Conservation (phyloP, 2,329 filamentous ascomycete genomes). For the Penicillium sp. region DNA sequence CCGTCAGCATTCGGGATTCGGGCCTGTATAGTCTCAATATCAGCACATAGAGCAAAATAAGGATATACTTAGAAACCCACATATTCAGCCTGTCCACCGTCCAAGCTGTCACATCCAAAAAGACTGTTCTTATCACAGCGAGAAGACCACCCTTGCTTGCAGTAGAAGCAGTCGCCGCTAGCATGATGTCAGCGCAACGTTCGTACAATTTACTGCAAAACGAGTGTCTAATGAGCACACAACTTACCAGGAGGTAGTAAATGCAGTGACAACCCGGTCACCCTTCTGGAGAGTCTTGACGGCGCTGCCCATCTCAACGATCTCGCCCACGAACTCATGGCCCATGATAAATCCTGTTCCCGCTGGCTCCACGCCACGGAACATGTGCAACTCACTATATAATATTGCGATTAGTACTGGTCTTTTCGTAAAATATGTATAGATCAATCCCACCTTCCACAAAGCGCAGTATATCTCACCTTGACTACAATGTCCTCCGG, state of each 20-base stretch:
- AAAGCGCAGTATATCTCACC: conserved; percentile 78
- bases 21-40: conserved; percentile 45
- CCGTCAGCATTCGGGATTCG: conserved; percentile 77
- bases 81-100: conserved; percentile 80
- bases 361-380: conserved; percentile 73
- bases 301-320: conserved; percentile 64
- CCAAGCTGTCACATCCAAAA: conserved; percentile 67
- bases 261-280: conserved; percentile 77
- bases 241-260: conserved; percentile 72
- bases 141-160: conserved; percentile 70
- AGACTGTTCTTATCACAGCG: conserved; percentile 69
- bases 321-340: conserved; percentile 80
- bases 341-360: conserved; percentile 64
- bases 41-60: neutral
- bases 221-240: neutral
- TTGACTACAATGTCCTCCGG: conserved; percentile 77
- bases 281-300: conserved; percentile 70
- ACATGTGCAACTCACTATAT: conserved; percentile 76
- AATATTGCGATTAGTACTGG: neutral
- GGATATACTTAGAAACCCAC: conserved; percentile 35
- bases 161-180: conserved; percentile 78
- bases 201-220: neutral
- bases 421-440: neutral
- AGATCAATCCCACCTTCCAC: conserved; percentile 67
- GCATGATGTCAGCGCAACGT: conserved; percentile 7